A percentile compares a stretch with the other conserved stretches of the same genome.
phyloP scores from a whole-genome alignment of 1,139 yeast species.

The Arxiozyma heterogenica region DNA sequence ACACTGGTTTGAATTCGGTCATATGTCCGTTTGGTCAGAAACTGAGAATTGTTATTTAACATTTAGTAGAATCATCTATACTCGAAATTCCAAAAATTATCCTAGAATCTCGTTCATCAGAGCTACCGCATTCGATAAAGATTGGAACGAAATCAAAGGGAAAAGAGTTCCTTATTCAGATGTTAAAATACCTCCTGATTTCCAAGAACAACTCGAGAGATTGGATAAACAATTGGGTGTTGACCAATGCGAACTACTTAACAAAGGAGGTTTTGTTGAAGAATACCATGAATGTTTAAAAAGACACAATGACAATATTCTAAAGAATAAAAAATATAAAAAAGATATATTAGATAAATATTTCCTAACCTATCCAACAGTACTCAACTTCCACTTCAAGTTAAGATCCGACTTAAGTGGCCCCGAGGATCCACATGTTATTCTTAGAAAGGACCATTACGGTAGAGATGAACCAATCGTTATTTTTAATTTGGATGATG shows the following conservation, averaged over 20 bases:
- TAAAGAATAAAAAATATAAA: neutral
- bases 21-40: slow-evolving; percentile 19
- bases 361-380: slow-evolving; percentile 1
- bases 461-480: slow-evolving; percentile 36
- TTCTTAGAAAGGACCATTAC: neutral
- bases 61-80: slow-evolving; percentile 13
- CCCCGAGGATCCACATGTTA: slow-evolving; percentile 6
- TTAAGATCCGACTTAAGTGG: neutral
- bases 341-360: slow-evolving; percentile 1
- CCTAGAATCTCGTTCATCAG: slow-evolving; percentile 14
- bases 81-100: slow-evolving; percentile 6
- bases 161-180: slow-evolving; percentile 16
- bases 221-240: neutral
- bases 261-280: neutral
- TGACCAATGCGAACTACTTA: neutral
- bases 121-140: slow-evolving; percentile 18
- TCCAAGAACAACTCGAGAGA: neutral
- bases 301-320: neutral
- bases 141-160: slow-evolving; percentile 18
- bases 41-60: slow-evolving; percentile 15
- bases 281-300: slow-evolving; percentile 1
- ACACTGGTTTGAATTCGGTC: slow-evolving; percentile 18
- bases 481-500: slow-evolving; percentile 36
- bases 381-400: neutral
- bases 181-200: slow-evolving; percentile 7